Conservation (phyloP, 2,329 filamentous ascomycete genomes). For the Colletotrichum sp. region DNA sequence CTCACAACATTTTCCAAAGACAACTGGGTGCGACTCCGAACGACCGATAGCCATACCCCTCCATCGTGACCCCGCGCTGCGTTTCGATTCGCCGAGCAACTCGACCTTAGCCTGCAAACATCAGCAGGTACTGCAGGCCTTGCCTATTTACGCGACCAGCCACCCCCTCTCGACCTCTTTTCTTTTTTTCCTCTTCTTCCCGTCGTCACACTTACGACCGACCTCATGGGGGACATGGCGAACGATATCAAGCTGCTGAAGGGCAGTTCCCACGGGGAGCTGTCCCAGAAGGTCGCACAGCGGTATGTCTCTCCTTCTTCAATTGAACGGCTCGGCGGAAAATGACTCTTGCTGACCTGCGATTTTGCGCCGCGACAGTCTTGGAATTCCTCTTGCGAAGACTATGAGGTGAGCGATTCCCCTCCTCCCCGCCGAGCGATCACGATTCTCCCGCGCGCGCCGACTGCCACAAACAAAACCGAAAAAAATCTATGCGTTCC, state of each 20-base stretch:
- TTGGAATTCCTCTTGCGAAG: conserved; percentile 19
- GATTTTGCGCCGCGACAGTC: not conserved
- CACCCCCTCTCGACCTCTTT: not conserved
- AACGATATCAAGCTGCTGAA: conserved; percentile 44
- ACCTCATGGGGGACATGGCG: conserved; percentile 31
- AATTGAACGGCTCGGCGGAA: not conserved
- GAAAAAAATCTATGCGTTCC: conserved; percentile 27
- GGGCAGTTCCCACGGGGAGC: conserved; percentile 37
- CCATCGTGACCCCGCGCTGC: conserved; percentile 21
- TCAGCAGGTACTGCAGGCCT: conserved; percentile 11
- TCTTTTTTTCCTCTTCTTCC: not conserved
- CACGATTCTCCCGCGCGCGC: not conserved
- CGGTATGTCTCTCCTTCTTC: conserved; percentile 20
- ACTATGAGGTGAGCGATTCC: conserved; percentile 17
- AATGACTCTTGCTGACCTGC: not conserved
- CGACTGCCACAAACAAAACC: conserved; percentile 53
- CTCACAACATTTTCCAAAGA: not conserved
- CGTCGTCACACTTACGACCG: conserved; percentile 19
- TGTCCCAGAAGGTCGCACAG: conserved; percentile 35
- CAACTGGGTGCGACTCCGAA: not conserved
- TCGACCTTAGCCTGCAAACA: conserved; percentile 12
- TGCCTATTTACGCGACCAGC: conserved; percentile 1
- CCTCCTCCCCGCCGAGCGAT: not conserved
- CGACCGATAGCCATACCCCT: conserved; percentile 16
- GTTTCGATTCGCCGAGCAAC: conserved; percentile 15